Evolutionary conservation across 495 filamentous ascomycete species (phyloP).

Genomic region (Neurospora sublineolata): DNA sequence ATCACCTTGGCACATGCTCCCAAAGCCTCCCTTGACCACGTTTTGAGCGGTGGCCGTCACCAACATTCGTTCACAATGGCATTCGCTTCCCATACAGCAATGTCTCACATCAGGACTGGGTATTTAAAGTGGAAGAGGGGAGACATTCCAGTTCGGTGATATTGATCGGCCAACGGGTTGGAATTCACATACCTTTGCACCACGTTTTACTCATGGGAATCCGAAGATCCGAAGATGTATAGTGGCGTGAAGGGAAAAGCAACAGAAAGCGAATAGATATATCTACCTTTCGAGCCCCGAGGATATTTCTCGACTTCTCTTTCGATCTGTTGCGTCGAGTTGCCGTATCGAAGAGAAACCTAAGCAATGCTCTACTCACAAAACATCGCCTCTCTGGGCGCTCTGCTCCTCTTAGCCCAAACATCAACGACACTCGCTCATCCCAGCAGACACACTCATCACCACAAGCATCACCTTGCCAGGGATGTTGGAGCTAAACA

Average conservation of each 20-base stretch:
- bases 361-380: not conserved
- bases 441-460: not conserved
- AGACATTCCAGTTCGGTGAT: not conserved
- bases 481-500: not conserved
- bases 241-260: not conserved
- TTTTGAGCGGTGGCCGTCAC: not conserved
- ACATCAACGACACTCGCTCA: not conserved
- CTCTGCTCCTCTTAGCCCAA: not conserved
- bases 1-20: not conserved
- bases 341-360: not conserved
- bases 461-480: not conserved
- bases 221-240: not conserved
- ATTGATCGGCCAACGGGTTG: not conserved
- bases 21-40: not conserved
- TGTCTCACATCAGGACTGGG: not conserved
- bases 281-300: not conserved
- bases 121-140: not conserved
- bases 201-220: not conserved
- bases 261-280: not conserved
- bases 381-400: not conserved
- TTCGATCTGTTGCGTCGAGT: not conserved
- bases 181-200: not conserved
- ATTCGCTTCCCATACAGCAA: not conserved
- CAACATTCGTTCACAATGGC: not conserved
- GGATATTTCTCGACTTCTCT: not conserved